Evolutionary conservation across 2,329 filamentous ascomycete species (phyloP).

Genomic region (Nothomitra cinnamomea): DNA sequence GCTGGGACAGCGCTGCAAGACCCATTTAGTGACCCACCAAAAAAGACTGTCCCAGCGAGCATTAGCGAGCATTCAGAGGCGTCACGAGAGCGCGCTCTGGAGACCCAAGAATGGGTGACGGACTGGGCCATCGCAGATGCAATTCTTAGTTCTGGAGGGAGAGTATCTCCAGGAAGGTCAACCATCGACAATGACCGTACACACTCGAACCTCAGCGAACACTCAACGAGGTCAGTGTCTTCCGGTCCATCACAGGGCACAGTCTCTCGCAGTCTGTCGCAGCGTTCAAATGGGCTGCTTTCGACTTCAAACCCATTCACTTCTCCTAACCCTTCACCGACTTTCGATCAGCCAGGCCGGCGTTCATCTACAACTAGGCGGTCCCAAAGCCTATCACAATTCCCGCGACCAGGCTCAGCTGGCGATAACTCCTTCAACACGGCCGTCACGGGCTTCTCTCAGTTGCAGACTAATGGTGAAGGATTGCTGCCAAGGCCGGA

Average conservation of each 20-base stretch:
- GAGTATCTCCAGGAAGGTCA: constrained; percentile 13
- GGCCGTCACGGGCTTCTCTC: constrained; percentile 1
- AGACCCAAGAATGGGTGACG: constrained; percentile 21
- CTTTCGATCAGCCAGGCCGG: not conserved
- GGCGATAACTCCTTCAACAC: not conserved
- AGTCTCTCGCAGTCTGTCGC: not conserved
- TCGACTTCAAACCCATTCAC: not conserved
- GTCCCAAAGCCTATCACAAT: constrained; percentile 1
- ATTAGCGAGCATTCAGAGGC: not conserved
- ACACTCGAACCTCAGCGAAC: constrained; percentile 19
- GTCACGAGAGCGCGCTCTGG: constrained; percentile 15
- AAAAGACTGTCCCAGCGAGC: not conserved
- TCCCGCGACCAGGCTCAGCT: not conserved
- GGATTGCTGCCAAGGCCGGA: not conserved
- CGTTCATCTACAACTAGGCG: not conserved
- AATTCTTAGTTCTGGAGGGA: constrained; percentile 14
- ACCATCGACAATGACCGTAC: constrained; percentile 19
- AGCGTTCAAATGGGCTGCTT: constrained; percentile 1
- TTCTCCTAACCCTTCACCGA: not conserved
- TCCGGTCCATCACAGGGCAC: constrained; percentile 3
- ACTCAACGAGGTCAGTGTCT: constrained; percentile 4
- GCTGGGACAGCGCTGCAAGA: not conserved
- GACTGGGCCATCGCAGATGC: constrained; percentile 20
- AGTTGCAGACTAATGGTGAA: constrained; percentile 5
- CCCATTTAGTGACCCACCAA: constrained; percentile 5